Evolutionary conservation across 805 yeast species (phyloP), one percentile per base, ranked within the genome.

Genomic region (Metschnikowia arizonensis): DNA sequence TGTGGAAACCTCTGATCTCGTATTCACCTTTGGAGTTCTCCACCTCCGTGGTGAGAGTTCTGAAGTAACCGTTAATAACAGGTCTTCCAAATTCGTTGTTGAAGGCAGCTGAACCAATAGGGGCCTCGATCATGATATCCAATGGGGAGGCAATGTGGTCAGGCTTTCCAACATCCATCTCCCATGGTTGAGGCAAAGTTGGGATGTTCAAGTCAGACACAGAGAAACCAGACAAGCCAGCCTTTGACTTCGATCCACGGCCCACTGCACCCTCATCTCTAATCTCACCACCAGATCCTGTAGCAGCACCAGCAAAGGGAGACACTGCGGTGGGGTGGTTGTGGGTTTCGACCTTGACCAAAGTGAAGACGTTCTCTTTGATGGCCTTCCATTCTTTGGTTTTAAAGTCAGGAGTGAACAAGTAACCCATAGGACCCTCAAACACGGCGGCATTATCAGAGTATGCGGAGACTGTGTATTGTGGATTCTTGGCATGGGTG

Each of bases 191-290:
- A 49, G 76, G 76, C 60, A 81, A 77, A 18, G 73, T 80, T 39
- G 99, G 99, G 57, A 93, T 90, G 52, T 79, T 74, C 64, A 93
- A 76, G 67, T 93, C 98, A 32, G 95, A 83, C 18, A 89, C 97
- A 9, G 95, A 78, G 67, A 82, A 93, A 7, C 99, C 99, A 33
- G 95, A 76, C 50, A 93, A 74, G 45, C 99, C 99, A 61, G 97
- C 96, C 69, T 93, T 91, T 35, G 98, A 81, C 66, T 88, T 88
- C 21, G 98, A 91, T 37, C 99, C 99, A 65, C 97, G 82, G 52
- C 99, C 99, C 21, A 93, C 96, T 25, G 99, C 99, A 71, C 97
- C 99, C 72, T 93, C 99, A 68, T 93, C 99, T 77, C 99, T 87
- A 60, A 93, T 93, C 70, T 93, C 99, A 73, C 99, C 99, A 65